These are phyloP conservation scores for Aspergillus panamensis DNA, from an alignment of 495 filamentous ascomycete genomes.

Conservation along the genomic window DNA sequence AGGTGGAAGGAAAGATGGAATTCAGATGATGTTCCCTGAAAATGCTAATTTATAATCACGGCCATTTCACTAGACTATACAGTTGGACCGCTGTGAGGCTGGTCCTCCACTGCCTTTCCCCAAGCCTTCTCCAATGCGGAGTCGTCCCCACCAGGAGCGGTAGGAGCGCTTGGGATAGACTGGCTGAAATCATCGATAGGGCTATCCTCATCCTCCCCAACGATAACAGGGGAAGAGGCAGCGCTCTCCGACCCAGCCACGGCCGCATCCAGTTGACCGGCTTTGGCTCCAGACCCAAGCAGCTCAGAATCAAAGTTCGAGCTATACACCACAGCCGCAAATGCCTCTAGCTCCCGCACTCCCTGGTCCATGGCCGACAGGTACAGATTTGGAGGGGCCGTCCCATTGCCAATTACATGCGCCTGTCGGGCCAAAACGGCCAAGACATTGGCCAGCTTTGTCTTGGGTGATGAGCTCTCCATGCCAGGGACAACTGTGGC, in stretches of 20 bases:
- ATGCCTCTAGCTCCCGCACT: conserved; percentile 84
- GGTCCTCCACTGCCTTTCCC: conserved; percentile 40
- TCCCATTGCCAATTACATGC: conserved; percentile 80
- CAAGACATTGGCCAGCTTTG: conserved; percentile 85
- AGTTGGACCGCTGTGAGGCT: conserved; percentile 8
- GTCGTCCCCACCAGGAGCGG: conserved; percentile 14
- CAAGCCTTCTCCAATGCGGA: conserved; percentile 43
- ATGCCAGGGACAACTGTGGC: conserved; percentile 36
- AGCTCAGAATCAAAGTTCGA: conserved; percentile 79
- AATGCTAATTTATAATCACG: neutral
- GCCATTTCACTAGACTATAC: neutral
- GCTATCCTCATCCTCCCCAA: conserved; percentile 22
- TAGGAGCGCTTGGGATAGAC: neutral
- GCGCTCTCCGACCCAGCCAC: conserved; percentile 23
- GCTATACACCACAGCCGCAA: conserved; percentile 90
- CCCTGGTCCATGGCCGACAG: conserved; percentile 71
- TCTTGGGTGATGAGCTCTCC: conserved; percentile 43
- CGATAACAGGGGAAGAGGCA: conserved; percentile 26
- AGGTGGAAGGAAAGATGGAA: conserved; percentile 1
- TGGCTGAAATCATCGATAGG: conserved; percentile 9
- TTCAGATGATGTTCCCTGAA: conserved; percentile 1
- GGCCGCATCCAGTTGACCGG: conserved; percentile 11
- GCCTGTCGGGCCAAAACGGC: conserved; percentile 85
- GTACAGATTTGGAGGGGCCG: conserved; percentile 71
- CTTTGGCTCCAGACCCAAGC: conserved; percentile 28